Evolutionary conservation across 2,329 filamentous ascomycete species (phyloP).

Genomic region (Cladophialophora exuberans): DNA sequence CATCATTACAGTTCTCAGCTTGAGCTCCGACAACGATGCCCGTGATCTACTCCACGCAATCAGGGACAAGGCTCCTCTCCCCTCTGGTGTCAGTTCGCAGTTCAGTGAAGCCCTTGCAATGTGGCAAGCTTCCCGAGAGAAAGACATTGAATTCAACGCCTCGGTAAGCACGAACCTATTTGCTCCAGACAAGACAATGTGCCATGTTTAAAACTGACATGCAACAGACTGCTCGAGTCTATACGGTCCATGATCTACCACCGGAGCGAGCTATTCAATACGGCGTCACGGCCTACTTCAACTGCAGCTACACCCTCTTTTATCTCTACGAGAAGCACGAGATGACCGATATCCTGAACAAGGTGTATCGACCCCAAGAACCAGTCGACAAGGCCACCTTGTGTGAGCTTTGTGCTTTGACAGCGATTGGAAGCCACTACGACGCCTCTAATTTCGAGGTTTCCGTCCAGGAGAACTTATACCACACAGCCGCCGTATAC

Average conservation of each 20-base stretch:
- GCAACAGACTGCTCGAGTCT: constrained; percentile 8
- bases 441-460: constrained; percentile 9
- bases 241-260: constrained; percentile 8
- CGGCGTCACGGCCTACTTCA: constrained; percentile 14
- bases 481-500: constrained; percentile 13
- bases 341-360: constrained; percentile 7
- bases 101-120: constrained; percentile 2
- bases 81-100: neutral
- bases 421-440: constrained; percentile 18
- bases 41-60: constrained; percentile 14
- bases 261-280: constrained; percentile 9
- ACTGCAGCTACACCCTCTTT: constrained; percentile 16
- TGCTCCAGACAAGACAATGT: neutral
- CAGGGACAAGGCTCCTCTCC: neutral
- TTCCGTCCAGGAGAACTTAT: constrained; percentile 10
- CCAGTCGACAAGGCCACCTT: constrained; percentile 15
- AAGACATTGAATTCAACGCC: constrained; percentile 2
- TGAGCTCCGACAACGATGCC: constrained; percentile 15
- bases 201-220: too few relatives aligned
- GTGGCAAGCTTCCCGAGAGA: constrained; percentile 11
- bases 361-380: constrained; percentile 13
- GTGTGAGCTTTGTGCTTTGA: constrained; percentile 19
- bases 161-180: neutral
- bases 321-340: constrained; percentile 17
- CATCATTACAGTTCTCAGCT: constrained; percentile 9